A percentile compares a stretch with the other conserved stretches of the same genome.
phyloP scores from a whole-genome alignment of 805 yeast genomes.

The Teunomyces gatunensis region DNA sequence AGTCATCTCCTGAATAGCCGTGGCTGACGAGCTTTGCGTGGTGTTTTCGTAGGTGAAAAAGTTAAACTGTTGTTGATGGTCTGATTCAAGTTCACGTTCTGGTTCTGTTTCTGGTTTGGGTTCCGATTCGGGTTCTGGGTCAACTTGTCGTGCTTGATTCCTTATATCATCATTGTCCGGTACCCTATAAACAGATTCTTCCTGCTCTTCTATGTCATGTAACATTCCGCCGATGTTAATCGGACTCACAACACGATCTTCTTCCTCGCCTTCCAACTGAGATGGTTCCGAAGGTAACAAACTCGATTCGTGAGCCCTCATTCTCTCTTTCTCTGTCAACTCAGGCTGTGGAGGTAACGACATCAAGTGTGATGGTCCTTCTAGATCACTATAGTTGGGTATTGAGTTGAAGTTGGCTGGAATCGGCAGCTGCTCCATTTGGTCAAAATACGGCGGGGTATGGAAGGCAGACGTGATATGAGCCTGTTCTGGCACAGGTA shows the following conservation, averaged over 20 bases:
- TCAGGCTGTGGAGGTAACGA: slow-evolving; percentile 8
- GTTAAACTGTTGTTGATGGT: slow-evolving; percentile 5
- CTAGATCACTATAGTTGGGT: slow-evolving; percentile 8
- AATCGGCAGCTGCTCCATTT: slow-evolving; percentile 4
- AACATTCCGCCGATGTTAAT: slow-evolving; percentile 4
- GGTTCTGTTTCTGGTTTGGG: neutral
- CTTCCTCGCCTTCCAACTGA: slow-evolving; percentile 20
- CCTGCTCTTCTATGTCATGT: slow-evolving; percentile 6
- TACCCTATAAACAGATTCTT: neutral
- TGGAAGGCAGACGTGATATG: slow-evolving; percentile 11
- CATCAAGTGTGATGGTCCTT: neutral
- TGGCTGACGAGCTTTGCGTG: slow-evolving; percentile 5
- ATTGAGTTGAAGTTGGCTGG: slow-evolving; percentile 6
- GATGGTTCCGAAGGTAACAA: slow-evolving; percentile 59
- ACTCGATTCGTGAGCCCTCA: slow-evolving; percentile 54
- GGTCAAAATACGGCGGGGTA: slow-evolving; percentile 30
- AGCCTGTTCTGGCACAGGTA: neutral
- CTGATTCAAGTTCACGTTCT: neutral
- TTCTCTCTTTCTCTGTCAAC: slow-evolving; percentile 57
- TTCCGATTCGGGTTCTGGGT: neutral
- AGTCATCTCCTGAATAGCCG: neutral
- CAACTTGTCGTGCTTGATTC: neutral
- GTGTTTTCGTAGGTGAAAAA: slow-evolving; percentile 10
- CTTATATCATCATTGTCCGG: neutral
- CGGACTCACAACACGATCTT: slow-evolving; percentile 11